A percentile compares a stretch with the other conserved stretches of the same genome.
phyloP scores from a whole-genome alignment of 768 basidiomycete species.

The Chalciporus piperatus region DNA sequence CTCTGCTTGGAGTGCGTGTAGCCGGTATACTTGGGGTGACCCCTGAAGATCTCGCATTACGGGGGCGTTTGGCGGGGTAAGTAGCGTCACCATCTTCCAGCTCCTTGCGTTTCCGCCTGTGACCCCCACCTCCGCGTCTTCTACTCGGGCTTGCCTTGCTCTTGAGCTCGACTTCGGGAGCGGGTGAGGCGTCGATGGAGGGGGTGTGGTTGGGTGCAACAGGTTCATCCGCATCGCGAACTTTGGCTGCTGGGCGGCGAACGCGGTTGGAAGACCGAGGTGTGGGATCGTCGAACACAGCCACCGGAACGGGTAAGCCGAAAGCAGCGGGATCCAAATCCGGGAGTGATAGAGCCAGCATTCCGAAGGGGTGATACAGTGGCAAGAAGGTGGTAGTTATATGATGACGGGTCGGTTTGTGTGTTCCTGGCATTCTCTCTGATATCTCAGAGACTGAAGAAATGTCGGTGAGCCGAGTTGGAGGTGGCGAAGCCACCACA shows the following conservation, averaged over 20 bases:
- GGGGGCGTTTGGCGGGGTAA: conserved; percentile 70
- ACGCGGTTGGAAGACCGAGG: conserved; percentile 44
- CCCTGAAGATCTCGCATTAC: conserved; percentile 45
- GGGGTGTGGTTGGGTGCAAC: conserved; percentile 7
- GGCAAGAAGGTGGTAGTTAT: conserved; percentile 49
- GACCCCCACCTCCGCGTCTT: conserved; percentile 35
- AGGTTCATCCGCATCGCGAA: conserved; percentile 46
- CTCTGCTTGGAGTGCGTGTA: conserved; percentile 28
- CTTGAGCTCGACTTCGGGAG: conserved; percentile 32
- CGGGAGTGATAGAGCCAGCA: conserved; percentile 62
- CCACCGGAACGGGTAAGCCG: conserved; percentile 51
- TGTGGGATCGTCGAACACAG: conserved; percentile 42
- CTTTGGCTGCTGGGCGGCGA: conserved; percentile 48
- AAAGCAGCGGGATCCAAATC: conserved; percentile 56
- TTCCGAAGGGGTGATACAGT: conserved; percentile 65
- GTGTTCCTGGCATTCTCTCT: conserved; percentile 12
- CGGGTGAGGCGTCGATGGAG: conserved; percentile 2
- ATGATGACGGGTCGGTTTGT: conserved; percentile 17
- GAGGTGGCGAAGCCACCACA: conserved; percentile 12
- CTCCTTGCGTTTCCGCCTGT: conserved; percentile 56
- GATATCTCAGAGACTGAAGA: conserved; percentile 11
- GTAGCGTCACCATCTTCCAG: conserved; percentile 60
- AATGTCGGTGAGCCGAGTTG: conserved; percentile 6
- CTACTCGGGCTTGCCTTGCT: conserved; percentile 53
- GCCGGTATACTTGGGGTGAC: conserved; percentile 10